Percentiles rank a stretch among this genome's conserved stretches.
phyloP scores from a whole-genome alignment of 2,329 filamentous ascomycete species.

The Cadophora malorum region DNA sequence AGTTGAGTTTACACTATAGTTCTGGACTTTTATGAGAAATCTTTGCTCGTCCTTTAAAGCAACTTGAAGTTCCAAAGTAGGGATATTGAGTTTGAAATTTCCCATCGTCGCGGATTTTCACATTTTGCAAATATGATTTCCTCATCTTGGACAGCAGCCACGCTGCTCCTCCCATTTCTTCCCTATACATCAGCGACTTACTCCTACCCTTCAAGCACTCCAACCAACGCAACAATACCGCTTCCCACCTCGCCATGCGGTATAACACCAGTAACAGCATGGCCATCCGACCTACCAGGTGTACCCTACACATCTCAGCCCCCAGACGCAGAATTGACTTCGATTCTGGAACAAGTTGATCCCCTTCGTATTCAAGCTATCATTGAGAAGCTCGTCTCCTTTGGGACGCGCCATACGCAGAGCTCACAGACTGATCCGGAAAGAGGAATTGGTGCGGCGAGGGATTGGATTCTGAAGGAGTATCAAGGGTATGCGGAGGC shows the following conservation, averaged over 20 bases:
- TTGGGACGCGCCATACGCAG: conserved; percentile 63
- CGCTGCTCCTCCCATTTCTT: conserved; percentile 5
- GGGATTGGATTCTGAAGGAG: conserved; percentile 61
- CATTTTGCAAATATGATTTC: neutral
- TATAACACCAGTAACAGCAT: conserved; percentile 20
- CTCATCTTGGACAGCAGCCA: conserved; percentile 6
- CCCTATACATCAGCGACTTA: neutral
- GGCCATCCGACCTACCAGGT: conserved; percentile 28
- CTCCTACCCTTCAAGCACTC: neutral
- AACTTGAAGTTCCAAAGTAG: no score
- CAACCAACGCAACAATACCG: conserved; percentile 16
- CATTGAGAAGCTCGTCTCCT: conserved; percentile 60
- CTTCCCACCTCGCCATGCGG: conserved; percentile 24
- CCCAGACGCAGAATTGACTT: conserved; percentile 30
- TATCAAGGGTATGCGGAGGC: conserved; percentile 55
- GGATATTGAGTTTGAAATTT: neutral
- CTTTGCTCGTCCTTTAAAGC: no score
- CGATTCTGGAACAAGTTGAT: conserved; percentile 30
- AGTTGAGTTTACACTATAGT: neutral
- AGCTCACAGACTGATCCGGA: conserved; percentile 57
- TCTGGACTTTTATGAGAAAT: no score
- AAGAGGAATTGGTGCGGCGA: conserved; percentile 61
- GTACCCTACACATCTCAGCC: conserved; percentile 32
- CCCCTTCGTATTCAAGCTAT: conserved; percentile 55
- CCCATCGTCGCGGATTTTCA: no score